phyloP scores from a whole-genome alignment of 768 basidiomycete genomes.

The Sistotremastrum suecicum region DNA sequence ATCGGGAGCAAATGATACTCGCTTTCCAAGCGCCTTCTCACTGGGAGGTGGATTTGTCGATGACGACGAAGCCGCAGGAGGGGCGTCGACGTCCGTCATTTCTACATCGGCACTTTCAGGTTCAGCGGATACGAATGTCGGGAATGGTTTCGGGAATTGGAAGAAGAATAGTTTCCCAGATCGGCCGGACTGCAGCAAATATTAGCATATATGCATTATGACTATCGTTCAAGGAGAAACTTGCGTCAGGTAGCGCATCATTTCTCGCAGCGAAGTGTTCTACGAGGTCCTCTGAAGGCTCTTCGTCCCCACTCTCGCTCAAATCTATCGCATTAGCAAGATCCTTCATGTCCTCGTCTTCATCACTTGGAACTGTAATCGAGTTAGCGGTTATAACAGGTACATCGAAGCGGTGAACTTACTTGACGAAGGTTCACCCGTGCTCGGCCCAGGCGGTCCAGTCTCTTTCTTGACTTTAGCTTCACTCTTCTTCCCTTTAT shows the following conservation, averaged over 20 bases:
- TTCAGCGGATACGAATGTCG: conserved; percentile 36
- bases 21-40: conserved; percentile 23
- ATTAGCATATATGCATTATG: neutral
- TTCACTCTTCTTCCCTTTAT: conserved; percentile 16
- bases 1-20: conserved; percentile 52
- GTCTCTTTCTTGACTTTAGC: conserved; percentile 32
- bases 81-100: conserved; percentile 22
- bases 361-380: too few species aligned
- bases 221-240: neutral
- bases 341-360: conserved; percentile 16
- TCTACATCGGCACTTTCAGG: conserved; percentile 13
- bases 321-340: conserved; percentile 49
- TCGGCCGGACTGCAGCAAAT: conserved; percentile 21
- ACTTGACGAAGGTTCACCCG: too few species aligned
- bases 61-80: conserved; percentile 5
- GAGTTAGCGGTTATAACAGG: too few species aligned
- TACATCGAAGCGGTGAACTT: too few species aligned
- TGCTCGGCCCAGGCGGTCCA: too few species aligned
- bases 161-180: conserved; percentile 75
- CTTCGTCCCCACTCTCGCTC: conserved; percentile 65
- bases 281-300: conserved; percentile 64
- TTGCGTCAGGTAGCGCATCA: conserved; percentile 23
- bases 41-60: conserved; percentile 9
- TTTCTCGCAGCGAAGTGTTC: conserved; percentile 41
- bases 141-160: conserved; percentile 82